Evolutionary conservation across 345 rosid genomes (phyloP).

Genomic region (Atalantia buxifolia): DNA sequence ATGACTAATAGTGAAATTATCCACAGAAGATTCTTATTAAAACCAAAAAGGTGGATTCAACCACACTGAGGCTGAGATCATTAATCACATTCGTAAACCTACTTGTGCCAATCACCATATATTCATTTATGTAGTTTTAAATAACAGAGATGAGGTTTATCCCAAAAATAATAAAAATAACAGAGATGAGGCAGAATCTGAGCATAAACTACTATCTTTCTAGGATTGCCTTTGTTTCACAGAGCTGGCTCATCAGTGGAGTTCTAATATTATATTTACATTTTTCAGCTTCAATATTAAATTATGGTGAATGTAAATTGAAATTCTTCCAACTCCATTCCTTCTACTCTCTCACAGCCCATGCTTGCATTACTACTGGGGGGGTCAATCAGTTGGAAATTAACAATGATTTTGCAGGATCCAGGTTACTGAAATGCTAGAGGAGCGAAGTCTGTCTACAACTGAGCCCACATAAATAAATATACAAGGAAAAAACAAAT

Average conservation of each 20-base stretch:
- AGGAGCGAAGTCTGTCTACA: not conserved
- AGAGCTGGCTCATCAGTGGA: not conserved
- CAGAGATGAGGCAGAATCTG: not conserved
- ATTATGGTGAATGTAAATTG: not conserved
- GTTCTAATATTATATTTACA: not conserved
- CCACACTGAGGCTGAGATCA: not conserved
- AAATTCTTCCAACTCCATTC: not conserved
- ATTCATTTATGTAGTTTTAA: not conserved
- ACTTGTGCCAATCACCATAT: not conserved
- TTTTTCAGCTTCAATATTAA: not conserved
- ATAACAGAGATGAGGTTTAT: not conserved
- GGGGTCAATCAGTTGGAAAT: not conserved
- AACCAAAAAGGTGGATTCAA: not conserved
- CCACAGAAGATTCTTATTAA: not conserved
- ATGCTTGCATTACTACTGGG: not conserved
- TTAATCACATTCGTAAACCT: not conserved
- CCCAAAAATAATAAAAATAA: not conserved
- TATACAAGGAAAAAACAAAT: not conserved
- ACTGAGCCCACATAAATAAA: not conserved
- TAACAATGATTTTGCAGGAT: not conserved
- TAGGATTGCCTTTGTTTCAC: not conserved
- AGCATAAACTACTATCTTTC: not conserved
- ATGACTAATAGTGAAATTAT: not conserved
- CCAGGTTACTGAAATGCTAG: not conserved
- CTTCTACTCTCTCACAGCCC: not conserved